These are phyloP conservation scores for Theobroma cacao DNA, from an alignment of 345 rosid genomes.

Conservation along the genomic window DNA sequence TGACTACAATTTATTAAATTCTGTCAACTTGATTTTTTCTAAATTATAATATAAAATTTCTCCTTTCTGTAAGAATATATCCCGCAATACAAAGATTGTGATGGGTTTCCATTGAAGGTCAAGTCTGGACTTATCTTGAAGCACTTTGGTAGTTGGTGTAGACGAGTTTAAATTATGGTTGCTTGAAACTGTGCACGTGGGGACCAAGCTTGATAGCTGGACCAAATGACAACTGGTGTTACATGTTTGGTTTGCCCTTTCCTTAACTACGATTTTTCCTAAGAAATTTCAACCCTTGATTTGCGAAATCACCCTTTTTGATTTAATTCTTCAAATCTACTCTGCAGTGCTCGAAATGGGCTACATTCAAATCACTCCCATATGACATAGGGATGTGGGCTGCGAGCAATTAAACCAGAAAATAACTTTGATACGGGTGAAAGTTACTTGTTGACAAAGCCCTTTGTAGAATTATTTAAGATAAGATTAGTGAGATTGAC, in stretches of 20 bases:
- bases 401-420: background rate
- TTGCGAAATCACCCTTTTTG: conserved; percentile 4
- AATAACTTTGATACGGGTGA: background rate
- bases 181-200: background rate
- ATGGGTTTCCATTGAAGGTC: background rate
- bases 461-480: background rate
- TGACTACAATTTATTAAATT: too few species aligned
- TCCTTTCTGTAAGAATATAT: too few species aligned
- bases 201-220: conserved; percentile 9
- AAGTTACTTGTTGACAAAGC: background rate
- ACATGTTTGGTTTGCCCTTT: conserved; percentile 2
- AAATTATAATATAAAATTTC: too few species aligned
- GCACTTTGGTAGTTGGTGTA: background rate
- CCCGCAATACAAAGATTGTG: too few species aligned
- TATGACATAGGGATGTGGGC: conserved; percentile 3
- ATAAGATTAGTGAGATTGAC: background rate
- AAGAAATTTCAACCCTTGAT: conserved; percentile 15
- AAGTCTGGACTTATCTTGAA: conserved; percentile 4
- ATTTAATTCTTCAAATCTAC: conserved; percentile 15
- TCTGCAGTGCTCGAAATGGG: background rate
- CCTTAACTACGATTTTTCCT: background rate
- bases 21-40: too few species aligned
- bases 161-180: background rate
- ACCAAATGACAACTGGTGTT: conserved; percentile 17
- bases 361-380: background rate